Conservation (phyloP, 2,329 filamentous ascomycete genomes). For the Sporothrix globosa region DNA sequence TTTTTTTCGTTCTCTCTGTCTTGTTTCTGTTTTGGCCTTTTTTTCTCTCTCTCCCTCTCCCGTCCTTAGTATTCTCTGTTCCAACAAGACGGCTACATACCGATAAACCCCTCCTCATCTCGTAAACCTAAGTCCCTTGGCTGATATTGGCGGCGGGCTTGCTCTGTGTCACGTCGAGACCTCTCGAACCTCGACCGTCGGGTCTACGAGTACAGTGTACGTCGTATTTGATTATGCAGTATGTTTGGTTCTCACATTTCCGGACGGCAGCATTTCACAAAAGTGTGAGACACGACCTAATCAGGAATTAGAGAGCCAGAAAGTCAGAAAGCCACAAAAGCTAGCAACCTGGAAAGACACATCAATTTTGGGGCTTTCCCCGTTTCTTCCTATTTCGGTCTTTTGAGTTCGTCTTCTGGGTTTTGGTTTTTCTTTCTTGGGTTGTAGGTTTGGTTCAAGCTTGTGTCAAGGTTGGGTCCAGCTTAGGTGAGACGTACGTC, state of each 20-base stretch:
- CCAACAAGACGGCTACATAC: conserved; percentile 12
- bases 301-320: neutral
- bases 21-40: neutral
- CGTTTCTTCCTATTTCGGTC: neutral
- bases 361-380: conserved; percentile 24
- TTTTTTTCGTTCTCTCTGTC: neutral
- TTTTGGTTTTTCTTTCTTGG: neutral
- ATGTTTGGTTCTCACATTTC: too few relatives aligned
- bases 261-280: neutral
- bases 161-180: neutral
- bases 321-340: neutral
- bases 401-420: neutral
- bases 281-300: neutral
- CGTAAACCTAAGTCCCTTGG: neutral
- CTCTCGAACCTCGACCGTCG: neutral
- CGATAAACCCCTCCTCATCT: neutral
- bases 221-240: neutral
- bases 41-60: neutral
- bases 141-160: neutral
- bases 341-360: conserved; percentile 26
- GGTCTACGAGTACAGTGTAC: too few relatives aligned
- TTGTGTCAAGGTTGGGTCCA: too few relatives aligned
- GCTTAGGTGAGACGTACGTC: too few relatives aligned
- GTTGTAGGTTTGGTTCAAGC: too few relatives aligned
- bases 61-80: neutral